A percentile compares a stretch with the other conserved stretches of the same genome.
phyloP scores from a whole-genome alignment of 2,329 filamentous ascomycete genomes.

The Sclerotinia subarctica region DNA sequence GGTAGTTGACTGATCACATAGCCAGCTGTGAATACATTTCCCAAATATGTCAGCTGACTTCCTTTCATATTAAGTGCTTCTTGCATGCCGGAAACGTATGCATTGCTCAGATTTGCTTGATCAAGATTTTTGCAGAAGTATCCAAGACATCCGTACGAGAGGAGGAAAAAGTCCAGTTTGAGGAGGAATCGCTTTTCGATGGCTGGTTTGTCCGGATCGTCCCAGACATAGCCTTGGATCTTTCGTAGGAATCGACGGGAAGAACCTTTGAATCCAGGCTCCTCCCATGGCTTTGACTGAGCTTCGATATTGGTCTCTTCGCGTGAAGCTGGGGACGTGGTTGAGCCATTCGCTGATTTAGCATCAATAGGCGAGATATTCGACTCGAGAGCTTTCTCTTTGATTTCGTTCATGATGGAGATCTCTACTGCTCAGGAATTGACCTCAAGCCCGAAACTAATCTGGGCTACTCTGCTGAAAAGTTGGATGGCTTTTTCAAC shows the following conservation, averaged over 20 bases:
- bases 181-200: constrained; percentile 47
- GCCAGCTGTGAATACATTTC: constrained; percentile 51
- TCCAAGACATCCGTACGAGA: constrained; percentile 45
- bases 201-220: constrained; percentile 35
- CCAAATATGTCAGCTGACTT: constrained; percentile 54
- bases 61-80: constrained; percentile 48
- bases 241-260: constrained; percentile 23
- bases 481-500: not conserved
- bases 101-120: constrained; percentile 39
- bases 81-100: constrained; percentile 47
- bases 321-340: not conserved
- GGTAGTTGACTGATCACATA: constrained; percentile 32
- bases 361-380: not conserved
- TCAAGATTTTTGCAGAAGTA: constrained; percentile 47
- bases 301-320: not conserved
- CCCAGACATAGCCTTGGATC: constrained; percentile 35
- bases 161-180: constrained; percentile 51
- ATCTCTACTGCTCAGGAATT: too few species aligned
- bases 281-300: constrained; percentile 25
- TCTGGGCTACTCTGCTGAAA: not conserved
- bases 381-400: constrained; percentile 5
- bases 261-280: constrained; percentile 23
- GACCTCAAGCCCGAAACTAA: not conserved
- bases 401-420: not conserved
- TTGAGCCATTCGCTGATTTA: not conserved